phyloP scores from a whole-genome alignment of 441 rosid genomes.

The Erodium trifolium region DNA sequence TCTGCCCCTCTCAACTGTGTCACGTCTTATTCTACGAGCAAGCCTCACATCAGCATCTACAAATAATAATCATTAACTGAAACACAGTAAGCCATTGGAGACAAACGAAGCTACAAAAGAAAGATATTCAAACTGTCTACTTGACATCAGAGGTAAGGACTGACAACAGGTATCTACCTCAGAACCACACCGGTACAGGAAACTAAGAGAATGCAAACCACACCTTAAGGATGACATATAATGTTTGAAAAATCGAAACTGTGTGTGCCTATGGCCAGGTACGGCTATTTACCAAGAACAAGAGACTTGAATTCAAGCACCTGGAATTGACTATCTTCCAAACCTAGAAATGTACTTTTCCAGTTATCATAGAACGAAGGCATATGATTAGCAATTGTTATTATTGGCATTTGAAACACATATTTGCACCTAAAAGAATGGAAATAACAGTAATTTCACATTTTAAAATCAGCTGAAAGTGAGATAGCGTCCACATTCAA shows the following conservation, averaged over 20 bases:
- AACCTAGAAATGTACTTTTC: not conserved
- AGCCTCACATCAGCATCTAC: conserved; percentile 97
- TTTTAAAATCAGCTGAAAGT: not conserved
- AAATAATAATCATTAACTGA: conserved; percentile 24
- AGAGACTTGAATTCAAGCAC: not conserved
- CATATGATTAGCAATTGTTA: not conserved
- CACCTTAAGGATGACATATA: not conserved
- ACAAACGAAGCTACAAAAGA: not conserved
- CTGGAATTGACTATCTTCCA: not conserved
- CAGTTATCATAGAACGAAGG: not conserved
- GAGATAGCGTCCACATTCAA: not conserved
- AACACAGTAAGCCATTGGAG: conserved; percentile 1
- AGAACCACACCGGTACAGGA: not conserved
- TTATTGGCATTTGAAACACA: not conserved
- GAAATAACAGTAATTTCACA: not conserved
- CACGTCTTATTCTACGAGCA: conserved; percentile 90
- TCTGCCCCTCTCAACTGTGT: conserved; percentile 85
- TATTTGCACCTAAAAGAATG: not conserved
- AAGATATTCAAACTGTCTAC: not conserved
- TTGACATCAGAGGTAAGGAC: not conserved
- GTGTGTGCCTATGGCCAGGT: not conserved
- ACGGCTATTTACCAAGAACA: no score
- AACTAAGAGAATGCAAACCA: not conserved
- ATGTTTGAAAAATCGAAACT: not conserved
- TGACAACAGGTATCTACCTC: not conserved